Conservation (phyloP, 106 monocot species). For the Dioscorea dumetorum region DNA sequence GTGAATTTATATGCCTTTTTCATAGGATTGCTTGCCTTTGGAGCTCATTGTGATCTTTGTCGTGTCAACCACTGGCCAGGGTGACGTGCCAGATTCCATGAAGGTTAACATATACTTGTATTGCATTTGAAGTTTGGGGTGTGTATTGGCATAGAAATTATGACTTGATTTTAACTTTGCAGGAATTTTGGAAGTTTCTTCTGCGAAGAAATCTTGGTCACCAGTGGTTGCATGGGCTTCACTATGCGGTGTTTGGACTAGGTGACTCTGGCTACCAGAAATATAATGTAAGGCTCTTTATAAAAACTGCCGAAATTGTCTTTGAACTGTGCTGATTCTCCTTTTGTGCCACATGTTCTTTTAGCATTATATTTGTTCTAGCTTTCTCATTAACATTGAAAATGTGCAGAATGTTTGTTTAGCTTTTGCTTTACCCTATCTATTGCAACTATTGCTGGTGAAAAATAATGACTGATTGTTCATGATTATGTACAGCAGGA, state of each 20-base stretch:
- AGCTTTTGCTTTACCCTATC: too few relatives aligned
- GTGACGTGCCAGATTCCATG: constrained; percentile 87
- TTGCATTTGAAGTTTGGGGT: not conserved
- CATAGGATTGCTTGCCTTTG: constrained; percentile 40
- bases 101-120: constrained; percentile 31
- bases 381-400: too few relatives aligned
- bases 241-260: constrained; percentile 84
- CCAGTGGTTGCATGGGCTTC: constrained; percentile 60
- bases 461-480: too few relatives aligned
- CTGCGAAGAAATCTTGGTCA: constrained; percentile 52
- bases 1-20: not conserved
- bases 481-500: too few relatives aligned
- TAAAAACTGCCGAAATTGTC: too few relatives aligned
- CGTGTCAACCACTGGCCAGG: constrained; percentile 90
- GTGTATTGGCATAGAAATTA: not conserved
- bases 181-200: constrained; percentile 87
- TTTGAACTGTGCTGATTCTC: too few relatives aligned
- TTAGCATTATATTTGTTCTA: too few relatives aligned
- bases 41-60: constrained; percentile 62
- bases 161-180: constrained; percentile 3
- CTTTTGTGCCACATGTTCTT: too few relatives aligned
- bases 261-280: constrained; percentile 96
- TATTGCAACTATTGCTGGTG: too few relatives aligned
- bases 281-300: constrained; percentile 49
- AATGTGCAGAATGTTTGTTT: too few relatives aligned